These are phyloP conservation scores for Guadua angustifolia DNA, from an alignment of 176 grass and related monocot species.

Conservation along the genomic window DNA sequence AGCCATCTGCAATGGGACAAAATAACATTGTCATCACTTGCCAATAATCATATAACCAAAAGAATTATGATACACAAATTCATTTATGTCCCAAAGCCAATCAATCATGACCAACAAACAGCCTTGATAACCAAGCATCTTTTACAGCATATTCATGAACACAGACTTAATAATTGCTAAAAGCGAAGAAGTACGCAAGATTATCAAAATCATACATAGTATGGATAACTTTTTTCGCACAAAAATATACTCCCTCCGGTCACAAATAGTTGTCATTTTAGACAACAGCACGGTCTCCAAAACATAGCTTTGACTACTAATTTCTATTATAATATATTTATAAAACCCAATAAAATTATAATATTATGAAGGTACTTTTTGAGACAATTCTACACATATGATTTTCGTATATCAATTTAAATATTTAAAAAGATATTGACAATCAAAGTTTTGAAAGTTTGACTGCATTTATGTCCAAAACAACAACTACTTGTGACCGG, in stretches of 20 bases:
- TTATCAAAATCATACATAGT: conserved; percentile 2
- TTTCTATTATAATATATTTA: too few relatives aligned
- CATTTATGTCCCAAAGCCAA: conserved; percentile 8
- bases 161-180: background rate
- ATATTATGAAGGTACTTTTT: too few relatives aligned
- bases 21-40: conserved; percentile 19
- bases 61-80: conserved; percentile 18
- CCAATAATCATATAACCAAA: background rate
- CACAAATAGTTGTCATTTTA: too few relatives aligned
- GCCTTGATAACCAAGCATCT: background rate
- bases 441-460: too few relatives aligned
- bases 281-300: too few relatives aligned
- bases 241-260: background rate
- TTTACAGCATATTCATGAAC: background rate
- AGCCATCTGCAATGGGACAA: conserved; percentile 61
- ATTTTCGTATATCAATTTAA: too few relatives aligned
- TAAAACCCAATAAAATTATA: too few relatives aligned
- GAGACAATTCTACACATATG: too few relatives aligned
- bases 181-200: background rate
- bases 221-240: background rate
- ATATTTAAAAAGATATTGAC: too few relatives aligned
- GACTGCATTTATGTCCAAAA: too few relatives aligned
- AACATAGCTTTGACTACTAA: too few relatives aligned
- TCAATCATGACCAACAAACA: conserved; percentile 23
- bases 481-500: too few relatives aligned